Evolutionary conservation across 257 asterid genomes (phyloP).

Genomic region (Ehretia macrophylla): DNA sequence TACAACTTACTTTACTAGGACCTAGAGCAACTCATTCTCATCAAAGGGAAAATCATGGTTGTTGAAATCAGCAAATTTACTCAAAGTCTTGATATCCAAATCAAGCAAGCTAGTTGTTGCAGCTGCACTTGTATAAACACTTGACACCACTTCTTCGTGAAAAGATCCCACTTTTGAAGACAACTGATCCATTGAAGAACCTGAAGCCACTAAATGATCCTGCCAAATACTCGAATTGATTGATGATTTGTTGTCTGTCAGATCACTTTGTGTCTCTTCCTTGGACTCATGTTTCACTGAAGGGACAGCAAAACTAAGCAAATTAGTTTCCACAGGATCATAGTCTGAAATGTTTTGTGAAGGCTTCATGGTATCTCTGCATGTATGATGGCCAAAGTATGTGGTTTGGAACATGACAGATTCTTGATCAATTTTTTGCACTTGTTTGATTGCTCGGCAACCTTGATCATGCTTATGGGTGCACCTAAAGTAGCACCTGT

Average conservation of each 20-base stretch:
- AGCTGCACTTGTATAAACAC: constrained; percentile 18
- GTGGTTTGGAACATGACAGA: constrained; percentile 41
- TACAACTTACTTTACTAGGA: neutral
- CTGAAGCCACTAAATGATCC: constrained; percentile 15
- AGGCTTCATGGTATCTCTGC: constrained; percentile 21
- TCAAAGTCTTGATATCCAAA: constrained; percentile 31
- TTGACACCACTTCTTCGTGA: constrained; percentile 30
- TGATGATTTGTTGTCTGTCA: constrained; percentile 27
- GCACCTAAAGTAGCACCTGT: constrained; percentile 78
- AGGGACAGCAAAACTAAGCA: constrained; percentile 27
- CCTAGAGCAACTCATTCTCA: neutral
- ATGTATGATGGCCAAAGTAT: constrained; percentile 57
- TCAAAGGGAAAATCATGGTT: constrained; percentile 12
- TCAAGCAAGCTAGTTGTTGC: constrained; percentile 20
- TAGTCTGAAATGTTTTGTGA: constrained; percentile 16
- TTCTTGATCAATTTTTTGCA: constrained; percentile 36
- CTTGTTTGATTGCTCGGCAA: constrained; percentile 72
- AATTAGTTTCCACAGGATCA: constrained; percentile 26
- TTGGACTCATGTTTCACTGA: constrained; percentile 13
- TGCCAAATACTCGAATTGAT: constrained; percentile 34
- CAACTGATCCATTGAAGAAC: constrained; percentile 7
- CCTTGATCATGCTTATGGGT: constrained; percentile 51
- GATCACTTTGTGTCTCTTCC: constrained; percentile 20
- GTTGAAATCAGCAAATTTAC: constrained; percentile 32
- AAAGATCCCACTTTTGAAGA: constrained; percentile 5